Conservation (phyloP, 2,329 filamentous ascomycete genomes). For the Xylaria sp. region DNA sequence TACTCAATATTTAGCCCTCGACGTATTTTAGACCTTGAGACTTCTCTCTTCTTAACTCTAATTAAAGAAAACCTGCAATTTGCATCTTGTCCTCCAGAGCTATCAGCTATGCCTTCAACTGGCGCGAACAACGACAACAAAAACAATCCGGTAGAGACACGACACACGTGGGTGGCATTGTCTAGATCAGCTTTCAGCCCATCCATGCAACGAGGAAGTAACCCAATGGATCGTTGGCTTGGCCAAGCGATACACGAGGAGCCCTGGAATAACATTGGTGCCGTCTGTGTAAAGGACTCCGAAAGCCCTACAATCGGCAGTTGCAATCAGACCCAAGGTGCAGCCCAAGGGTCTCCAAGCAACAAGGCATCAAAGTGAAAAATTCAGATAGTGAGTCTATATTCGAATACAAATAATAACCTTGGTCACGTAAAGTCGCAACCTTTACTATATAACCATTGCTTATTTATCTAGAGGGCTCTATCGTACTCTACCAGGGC, state of each 20-base stretch:
- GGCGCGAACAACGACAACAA: background rate
- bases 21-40: background rate
- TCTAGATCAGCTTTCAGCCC: background rate
- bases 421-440: too few species aligned
- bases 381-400: background rate
- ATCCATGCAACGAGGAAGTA: background rate
- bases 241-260: background rate
- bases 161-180: background rate
- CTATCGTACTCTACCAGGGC: background rate
- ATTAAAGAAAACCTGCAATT: background rate
- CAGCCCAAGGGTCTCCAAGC: background rate
- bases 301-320: background rate
- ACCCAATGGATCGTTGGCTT: constrained; percentile 14
- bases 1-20: background rate
- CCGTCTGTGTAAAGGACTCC: background rate
- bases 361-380: too few species aligned
- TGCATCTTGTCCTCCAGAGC: background rate
- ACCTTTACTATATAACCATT: background rate
- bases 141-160: background rate
- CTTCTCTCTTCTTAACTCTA: background rate
- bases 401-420: too few species aligned
- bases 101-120: background rate
- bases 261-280: constrained; percentile 12
- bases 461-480: background rate
- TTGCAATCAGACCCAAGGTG: background rate